Percentiles rank a stretch among this genome's conserved stretches.
phyloP scores from a whole-genome alignment of 169 alveolate genomes.

The Cryptosporidium tyzzeri region DNA sequence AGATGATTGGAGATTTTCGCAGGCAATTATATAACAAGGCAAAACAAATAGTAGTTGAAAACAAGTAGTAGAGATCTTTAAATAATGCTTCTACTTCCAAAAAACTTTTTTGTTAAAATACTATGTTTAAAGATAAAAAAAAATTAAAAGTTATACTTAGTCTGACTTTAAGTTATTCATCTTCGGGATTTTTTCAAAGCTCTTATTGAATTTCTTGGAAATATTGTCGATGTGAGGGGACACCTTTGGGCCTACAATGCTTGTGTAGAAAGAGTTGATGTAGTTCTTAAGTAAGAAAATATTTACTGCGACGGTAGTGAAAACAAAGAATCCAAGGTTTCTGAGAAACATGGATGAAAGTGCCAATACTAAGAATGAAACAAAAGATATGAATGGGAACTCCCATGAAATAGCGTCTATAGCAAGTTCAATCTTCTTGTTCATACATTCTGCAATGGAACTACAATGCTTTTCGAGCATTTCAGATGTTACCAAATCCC shows the following conservation, averaged over 20 bases:
- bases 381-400: constrained; percentile 51
- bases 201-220: constrained; percentile 61
- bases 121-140: not conserved
- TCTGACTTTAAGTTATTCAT: constrained; percentile 42
- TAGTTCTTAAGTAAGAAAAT: constrained; percentile 31
- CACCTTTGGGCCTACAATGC: constrained; percentile 54
- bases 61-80: not conserved
- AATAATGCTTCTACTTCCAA: constrained; percentile 10
- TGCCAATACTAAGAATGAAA: constrained; percentile 19
- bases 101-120: not conserved
- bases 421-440: constrained; percentile 36
- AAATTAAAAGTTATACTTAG: not conserved
- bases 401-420: constrained; percentile 71
- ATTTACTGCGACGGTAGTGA: constrained; percentile 30
- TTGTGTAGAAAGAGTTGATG: constrained; percentile 53
- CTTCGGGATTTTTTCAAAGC: constrained; percentile 61
- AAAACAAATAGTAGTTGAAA: constrained; percentile 46
- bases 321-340: constrained; percentile 47
- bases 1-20: constrained; percentile 22
- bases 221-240: constrained; percentile 61
- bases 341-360: constrained; percentile 38
- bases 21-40: constrained; percentile 56
- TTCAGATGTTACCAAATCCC: constrained; percentile 51
- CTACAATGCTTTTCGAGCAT: constrained; percentile 57
- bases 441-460: constrained; percentile 21